Conservation (phyloP, 2,329 filamentous ascomycete genomes). For the Cladophialophora exuberans region DNA sequence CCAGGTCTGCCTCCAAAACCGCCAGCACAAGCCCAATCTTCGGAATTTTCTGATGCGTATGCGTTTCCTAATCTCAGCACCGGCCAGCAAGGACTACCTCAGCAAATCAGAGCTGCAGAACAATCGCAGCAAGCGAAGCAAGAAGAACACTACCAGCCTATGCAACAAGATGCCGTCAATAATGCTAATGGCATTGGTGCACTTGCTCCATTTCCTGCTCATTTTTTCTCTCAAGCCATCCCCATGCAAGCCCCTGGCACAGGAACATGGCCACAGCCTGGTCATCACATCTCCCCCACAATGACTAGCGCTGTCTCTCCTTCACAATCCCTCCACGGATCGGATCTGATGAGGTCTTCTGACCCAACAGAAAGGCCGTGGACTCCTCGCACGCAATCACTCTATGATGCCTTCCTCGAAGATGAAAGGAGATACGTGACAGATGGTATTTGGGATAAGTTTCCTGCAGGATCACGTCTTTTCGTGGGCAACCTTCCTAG, state of each 20-base stretch:
- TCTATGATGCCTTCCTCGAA: conserved; percentile 55
- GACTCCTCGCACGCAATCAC: conserved; percentile 52
- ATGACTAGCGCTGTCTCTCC: conserved; percentile 6
- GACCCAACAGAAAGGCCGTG: conserved; percentile 47
- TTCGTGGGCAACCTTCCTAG: conserved; percentile 77
- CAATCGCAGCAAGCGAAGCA: neutral
- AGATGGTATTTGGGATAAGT: conserved; percentile 56
- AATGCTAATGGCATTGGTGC: conserved; percentile 15
- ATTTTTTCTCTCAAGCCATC: conserved; percentile 9
- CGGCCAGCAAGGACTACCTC: conserved; percentile 14
- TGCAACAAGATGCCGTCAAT: neutral
- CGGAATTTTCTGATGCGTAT: conserved; percentile 38
- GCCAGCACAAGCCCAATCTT: conserved; percentile 45
- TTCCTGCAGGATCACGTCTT: conserved; percentile 51
- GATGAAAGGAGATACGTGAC: conserved; percentile 56
- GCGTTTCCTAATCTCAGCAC: conserved; percentile 16
- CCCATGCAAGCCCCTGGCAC: conserved; percentile 19
- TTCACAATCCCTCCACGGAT: conserved; percentile 10
- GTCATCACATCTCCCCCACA: conserved; percentile 11
- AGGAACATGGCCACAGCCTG: conserved; percentile 11
- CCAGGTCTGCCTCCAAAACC: conserved; percentile 50
- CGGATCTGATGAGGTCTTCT: conserved; percentile 23
- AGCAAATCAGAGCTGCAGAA: conserved; percentile 7
- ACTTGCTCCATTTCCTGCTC: conserved; percentile 3
- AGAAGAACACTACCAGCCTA: conserved; percentile 2